Conservation (phyloP, 768 basidiomycete genomes). For the Daedaleopsis sinensis region DNA sequence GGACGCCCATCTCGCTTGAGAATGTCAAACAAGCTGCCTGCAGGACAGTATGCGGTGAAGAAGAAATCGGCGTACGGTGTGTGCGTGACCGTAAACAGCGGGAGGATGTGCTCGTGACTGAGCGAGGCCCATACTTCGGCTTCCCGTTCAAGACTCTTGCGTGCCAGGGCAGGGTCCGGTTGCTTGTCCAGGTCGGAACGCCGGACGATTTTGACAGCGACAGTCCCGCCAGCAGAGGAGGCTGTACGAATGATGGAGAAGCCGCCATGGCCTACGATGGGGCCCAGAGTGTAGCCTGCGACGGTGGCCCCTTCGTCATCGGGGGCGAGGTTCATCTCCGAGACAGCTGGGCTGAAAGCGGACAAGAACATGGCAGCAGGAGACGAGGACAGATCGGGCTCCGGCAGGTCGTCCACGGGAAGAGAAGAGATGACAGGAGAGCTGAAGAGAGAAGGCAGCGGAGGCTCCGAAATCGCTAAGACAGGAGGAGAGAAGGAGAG, state of each 20-base stretch:
- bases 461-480: slow-evolving; percentile 15
- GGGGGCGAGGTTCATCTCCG: slow-evolving; percentile 31
- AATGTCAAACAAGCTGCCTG: slow-evolving; percentile 84
- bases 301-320: slow-evolving; percentile 73
- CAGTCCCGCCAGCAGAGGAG: slow-evolving; percentile 61
- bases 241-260: slow-evolving; percentile 82
- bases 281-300: slow-evolving; percentile 75
- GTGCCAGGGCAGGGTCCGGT: slow-evolving; percentile 47
- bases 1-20: slow-evolving; percentile 71
- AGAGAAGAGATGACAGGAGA: slow-evolving; percentile 13
- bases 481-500: slow-evolving; percentile 8
- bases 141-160: slow-evolving; percentile 69
- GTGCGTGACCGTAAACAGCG: slow-evolving; percentile 69
- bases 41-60: slow-evolving; percentile 82
- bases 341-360: slow-evolving; percentile 50
- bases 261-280: slow-evolving; percentile 76
- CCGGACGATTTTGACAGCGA: slow-evolving; percentile 84
- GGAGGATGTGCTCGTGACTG: slow-evolving; percentile 85
- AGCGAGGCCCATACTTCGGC: slow-evolving; percentile 73
- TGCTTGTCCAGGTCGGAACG: slow-evolving; percentile 58
- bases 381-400: slow-evolving; percentile 41
- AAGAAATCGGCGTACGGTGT: slow-evolving; percentile 72
- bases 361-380: slow-evolving; percentile 79
- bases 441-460: not conserved
- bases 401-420: slow-evolving; percentile 5